Evolutionary conservation across 169 alveolate species (phyloP), one percentile per base, ranked within the genome.

Genomic region (Theileria orientalis): DNA sequence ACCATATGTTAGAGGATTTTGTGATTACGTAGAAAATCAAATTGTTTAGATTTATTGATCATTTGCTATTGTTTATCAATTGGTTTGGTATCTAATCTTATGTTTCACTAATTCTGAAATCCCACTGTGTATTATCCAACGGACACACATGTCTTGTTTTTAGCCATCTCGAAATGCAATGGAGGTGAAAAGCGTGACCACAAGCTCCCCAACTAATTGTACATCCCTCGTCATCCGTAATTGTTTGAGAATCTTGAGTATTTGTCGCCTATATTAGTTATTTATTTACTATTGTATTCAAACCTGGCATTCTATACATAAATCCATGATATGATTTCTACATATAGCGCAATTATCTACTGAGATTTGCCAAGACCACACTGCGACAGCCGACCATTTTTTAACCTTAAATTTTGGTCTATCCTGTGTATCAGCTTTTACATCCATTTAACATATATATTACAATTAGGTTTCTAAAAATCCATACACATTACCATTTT

Each of bases 141-240:
- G 99, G 99, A 76, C 99, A 98, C 37, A 96, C 99, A 47, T 96
- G 96, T 75, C 99, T 92, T 5, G 99, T 96, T 79, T 96, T 96
- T 44, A 97, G 91, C 99, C 99, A 98, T 90, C 98, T 92, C 40
- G 99, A 96, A 62, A 98, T 97, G 83, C 99, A 98, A 90, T 98
- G 99, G 76, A 96, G 94, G 83, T 98, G 99, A 92, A 97, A 98
- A 49, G 99, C 99, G 82, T 98, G 99, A 85, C 97, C 97, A 80
- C 99, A 98, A 29, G 93, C 97, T 29, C 99, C 99, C 99, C 99
- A 98, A n/a, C 99, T 98, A 27, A 98, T 98, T n/a, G 98, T 94
- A 82, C 99, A 98, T 69, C 95, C 98, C 51, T 94, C 96, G 74
- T 77, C 83, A 72, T 89, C 87, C 85, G 67, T 69, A 79, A 78